Percentiles rank a stretch among this genome's conserved stretches.
These are phyloP conservation scores for Fusarium denticulatum DNA, from an alignment of 2,329 filamentous ascomycete species.

Conservation along the genomic window DNA sequence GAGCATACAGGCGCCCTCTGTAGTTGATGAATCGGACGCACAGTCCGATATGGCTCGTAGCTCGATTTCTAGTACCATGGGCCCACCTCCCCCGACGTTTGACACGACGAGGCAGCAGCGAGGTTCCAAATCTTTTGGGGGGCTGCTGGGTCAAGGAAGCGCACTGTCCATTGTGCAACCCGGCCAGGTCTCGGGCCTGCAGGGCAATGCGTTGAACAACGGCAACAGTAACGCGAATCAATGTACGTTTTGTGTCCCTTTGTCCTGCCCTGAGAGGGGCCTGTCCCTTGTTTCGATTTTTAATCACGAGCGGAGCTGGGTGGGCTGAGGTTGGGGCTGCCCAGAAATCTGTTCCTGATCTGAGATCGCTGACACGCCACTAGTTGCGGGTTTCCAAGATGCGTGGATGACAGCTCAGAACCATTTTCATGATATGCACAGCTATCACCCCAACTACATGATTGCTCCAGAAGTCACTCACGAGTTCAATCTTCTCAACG, in stretches of 20 bases:
- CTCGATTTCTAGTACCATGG: constrained; percentile 68
- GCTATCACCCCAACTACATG: constrained; percentile 93
- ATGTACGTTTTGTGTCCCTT: constrained; percentile 67
- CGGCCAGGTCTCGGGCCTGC: constrained; percentile 72
- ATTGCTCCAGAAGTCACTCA: constrained; percentile 92
- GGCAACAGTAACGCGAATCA: constrained; percentile 72
- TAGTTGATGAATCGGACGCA: constrained; percentile 69
- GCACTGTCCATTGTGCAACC: constrained; percentile 77
- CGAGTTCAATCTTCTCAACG: constrained; percentile 96
- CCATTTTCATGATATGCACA: constrained; percentile 87
- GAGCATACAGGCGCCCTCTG: constrained; percentile 57
- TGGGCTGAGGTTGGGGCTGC: constrained; percentile 34
- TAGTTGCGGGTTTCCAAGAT: constrained; percentile 83
- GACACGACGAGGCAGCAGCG: constrained; percentile 50
- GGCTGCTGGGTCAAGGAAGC: constrained; percentile 60
- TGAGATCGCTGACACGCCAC: constrained; percentile 43
- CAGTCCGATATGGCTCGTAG: constrained; percentile 61
- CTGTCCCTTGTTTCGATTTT: constrained; percentile 39
- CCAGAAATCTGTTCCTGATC: constrained; percentile 33
- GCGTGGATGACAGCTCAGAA: constrained; percentile 84
- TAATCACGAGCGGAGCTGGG: constrained; percentile 40
- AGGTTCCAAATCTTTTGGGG: constrained; percentile 56
- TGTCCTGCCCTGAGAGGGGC: constrained; percentile 32
- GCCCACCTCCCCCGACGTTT: constrained; percentile 58
- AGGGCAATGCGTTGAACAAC: constrained; percentile 65